Percentiles rank a stretch among this genome's conserved stretches.
phyloP scores from a whole-genome alignment of 75 land plant genomes.

The Sequoiadendron giganteum region DNA sequence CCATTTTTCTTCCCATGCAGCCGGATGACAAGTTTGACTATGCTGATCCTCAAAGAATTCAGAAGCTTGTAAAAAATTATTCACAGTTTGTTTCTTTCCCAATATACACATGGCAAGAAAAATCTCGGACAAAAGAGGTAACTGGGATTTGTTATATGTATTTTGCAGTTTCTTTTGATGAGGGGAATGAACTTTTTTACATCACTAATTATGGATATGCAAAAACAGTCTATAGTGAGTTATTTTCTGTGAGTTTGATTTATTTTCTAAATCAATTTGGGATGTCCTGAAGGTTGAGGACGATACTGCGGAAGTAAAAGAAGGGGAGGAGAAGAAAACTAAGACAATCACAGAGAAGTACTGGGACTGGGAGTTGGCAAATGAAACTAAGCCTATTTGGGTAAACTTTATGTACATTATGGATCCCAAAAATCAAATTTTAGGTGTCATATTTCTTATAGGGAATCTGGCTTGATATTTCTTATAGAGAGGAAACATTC shows the following conservation, averaged over 20 bases:
- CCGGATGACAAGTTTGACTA: constrained; percentile 89
- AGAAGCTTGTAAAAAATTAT: constrained; percentile 86
- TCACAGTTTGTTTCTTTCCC: constrained; percentile 99
- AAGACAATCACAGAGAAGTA: constrained; percentile 90
- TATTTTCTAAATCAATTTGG: constrained; percentile 5
- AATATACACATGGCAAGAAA: constrained; percentile 93
- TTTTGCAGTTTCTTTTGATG: background rate
- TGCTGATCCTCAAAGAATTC: constrained; percentile 67
- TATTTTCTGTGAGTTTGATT: background rate
- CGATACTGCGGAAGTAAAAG: constrained; percentile 18
- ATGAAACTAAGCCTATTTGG: constrained; percentile 99
- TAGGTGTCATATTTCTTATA: background rate
- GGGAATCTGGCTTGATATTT: background rate
- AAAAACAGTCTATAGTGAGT: constrained; percentile 1
- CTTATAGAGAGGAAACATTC: background rate
- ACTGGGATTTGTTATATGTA: background rate
- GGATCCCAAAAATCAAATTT: background rate
- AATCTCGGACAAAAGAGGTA: constrained; percentile 85
- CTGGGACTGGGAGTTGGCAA: constrained; percentile 93
- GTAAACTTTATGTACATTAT: constrained; percentile 29
- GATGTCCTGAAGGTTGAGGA: constrained; percentile 23
- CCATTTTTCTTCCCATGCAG: constrained; percentile 39
- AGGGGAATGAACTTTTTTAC: background rate
- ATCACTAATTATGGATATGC: background rate
- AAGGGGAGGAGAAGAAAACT: constrained; percentile 65